Base-by-base conservation (phyloP, 2,329 filamentous ascomycete species). In the Xylaria sp. region DNA sequence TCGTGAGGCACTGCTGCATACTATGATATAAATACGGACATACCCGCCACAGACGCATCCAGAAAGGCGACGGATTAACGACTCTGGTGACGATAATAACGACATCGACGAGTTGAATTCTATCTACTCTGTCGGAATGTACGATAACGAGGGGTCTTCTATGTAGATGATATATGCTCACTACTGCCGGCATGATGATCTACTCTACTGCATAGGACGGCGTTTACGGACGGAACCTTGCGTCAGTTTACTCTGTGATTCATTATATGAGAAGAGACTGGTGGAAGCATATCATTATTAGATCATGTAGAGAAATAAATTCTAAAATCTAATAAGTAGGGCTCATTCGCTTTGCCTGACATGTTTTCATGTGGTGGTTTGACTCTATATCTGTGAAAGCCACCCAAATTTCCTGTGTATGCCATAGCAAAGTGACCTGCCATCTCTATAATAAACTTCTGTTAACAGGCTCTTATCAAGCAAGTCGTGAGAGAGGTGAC, bases 1-100 rank as follows among this genome's bases (percentile, higher is more conserved):
- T 64, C 68, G n/a, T 76, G 67, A 72, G 64, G 18, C 6, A 7
- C 12, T n/a, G 25, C 28, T 39, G n/a, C 33, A 25, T 28, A 33
- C 48, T n/a, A 25, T n/a, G 43, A 54, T 15, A 25, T 25, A 7
- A 52, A 31, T 13, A 15, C 23, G 13, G 33, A 39, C 36, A 31
- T 36, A 54, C 52, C 20, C 9, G 10, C 41, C n/a, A 13, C 28
- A 1, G n/a, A 12, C n/a, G 23, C n/a, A 15, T 10, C 10, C n/a
- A 51, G 33, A 46, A 46, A 5, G n/a, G 10, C 41, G 31, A 41
- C 18, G 4, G 15, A 2, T 5, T 9, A 25, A 46, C 1, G 9
- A 39, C 10, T 10, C 18, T 5, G 25, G 28, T 46, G 46, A 49
- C 46, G 46, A 48, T 23, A 7, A 48, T 10, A n/a, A 48, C n/a